phyloP scores from a whole-genome alignment of 2,329 filamentous ascomycete species.

The Teratosphaeria gauchensis region DNA sequence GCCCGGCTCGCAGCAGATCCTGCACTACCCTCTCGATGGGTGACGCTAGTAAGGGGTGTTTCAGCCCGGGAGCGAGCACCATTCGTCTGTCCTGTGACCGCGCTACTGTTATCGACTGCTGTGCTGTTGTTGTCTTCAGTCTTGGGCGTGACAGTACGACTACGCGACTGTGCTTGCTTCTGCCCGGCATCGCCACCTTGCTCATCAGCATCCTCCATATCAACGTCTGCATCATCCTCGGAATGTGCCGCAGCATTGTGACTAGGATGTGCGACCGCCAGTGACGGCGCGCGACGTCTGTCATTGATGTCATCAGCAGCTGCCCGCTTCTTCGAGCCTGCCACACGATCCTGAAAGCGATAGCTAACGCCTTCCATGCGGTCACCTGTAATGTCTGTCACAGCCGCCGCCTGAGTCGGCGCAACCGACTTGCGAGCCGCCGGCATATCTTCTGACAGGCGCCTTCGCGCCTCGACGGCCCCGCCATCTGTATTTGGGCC shows the following conservation, averaged over 20 bases:
- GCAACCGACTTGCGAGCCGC: not conserved
- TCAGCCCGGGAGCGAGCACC: conserved; percentile 12
- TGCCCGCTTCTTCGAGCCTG: conserved; percentile 10
- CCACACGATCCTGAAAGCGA: conserved; percentile 21
- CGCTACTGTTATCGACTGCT: not conserved
- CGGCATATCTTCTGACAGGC: conserved; percentile 1
- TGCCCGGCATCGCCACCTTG: not conserved
- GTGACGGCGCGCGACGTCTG: conserved; percentile 3
- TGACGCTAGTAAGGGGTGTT: conserved; percentile 11
- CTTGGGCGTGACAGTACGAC: not conserved
- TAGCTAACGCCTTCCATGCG: conserved; percentile 30
- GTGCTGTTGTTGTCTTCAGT: not conserved
- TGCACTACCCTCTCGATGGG: conserved; percentile 5
- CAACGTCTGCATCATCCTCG: not conserved
- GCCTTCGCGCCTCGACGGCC: not conserved
- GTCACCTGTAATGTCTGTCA: conserved; percentile 24
- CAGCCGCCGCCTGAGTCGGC: conserved; percentile 5
- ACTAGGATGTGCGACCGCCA: not conserved
- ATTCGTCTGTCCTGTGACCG: not conserved
- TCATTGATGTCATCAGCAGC: conserved; percentile 6
- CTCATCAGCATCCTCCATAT: not conserved
- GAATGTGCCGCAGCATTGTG: not conserved
- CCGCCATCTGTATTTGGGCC: not conserved
- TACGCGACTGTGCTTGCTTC: not conserved
- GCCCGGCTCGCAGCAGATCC: conserved; percentile 3